Conservation (phyloP, 2,329 filamentous ascomycete genomes). For the Phialophora expanda region DNA sequence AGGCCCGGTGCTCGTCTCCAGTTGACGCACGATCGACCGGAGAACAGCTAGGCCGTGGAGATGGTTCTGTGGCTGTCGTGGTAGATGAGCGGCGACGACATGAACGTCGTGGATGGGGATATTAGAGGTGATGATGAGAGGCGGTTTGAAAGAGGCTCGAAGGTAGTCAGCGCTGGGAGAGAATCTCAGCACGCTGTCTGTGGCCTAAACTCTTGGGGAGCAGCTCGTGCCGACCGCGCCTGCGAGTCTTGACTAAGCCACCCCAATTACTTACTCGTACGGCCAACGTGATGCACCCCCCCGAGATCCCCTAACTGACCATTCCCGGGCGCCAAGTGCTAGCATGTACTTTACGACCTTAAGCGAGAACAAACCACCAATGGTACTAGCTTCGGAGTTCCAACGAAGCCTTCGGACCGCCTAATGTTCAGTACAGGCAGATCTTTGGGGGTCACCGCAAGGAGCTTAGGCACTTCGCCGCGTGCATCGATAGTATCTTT, state of each 20-base stretch:
- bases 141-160: slow-evolving; percentile 15
- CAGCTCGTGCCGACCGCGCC: slow-evolving; percentile 6
- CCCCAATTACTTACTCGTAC: neutral
- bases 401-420: neutral
- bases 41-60: neutral
- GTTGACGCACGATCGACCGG: neutral
- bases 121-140: slow-evolving; percentile 16
- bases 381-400: neutral
- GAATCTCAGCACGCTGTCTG: slow-evolving; percentile 5
- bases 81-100: slow-evolving; percentile 4
- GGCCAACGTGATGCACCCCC: neutral
- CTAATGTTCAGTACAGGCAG: neutral
- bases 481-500: slow-evolving; percentile 7
- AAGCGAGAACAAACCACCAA: neutral
- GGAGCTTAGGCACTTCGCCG: slow-evolving; percentile 1
- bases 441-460: neutral
- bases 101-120: neutral
- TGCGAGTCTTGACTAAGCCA: slow-evolving; percentile 12
- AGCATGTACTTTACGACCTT: neutral
- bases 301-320: slow-evolving; percentile 5
- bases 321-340: neutral
- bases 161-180: slow-evolving; percentile 15
- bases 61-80: neutral
- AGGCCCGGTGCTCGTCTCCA: neutral
- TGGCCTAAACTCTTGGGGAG: slow-evolving; percentile 5